Percentiles rank a stretch among this genome's conserved stretches.
Evolutionary conservation across 108 stramenopile species (phyloP).

Genomic region (Fragilariopsis cylindrus): DNA sequence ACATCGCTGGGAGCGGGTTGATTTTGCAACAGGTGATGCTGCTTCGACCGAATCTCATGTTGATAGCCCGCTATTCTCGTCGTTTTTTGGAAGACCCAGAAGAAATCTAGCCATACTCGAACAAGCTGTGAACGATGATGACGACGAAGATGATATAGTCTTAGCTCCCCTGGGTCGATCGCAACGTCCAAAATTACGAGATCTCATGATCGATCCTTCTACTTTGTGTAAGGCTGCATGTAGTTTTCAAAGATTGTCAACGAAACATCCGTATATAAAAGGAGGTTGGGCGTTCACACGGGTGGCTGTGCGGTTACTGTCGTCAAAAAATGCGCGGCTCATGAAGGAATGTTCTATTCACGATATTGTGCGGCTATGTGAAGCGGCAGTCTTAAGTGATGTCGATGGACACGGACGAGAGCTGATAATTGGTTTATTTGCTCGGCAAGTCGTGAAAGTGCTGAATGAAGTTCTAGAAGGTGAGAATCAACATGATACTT

Average conservation of each 20-base stretch:
- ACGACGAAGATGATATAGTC: slow-evolving; percentile 38
- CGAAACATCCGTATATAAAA: slow-evolving; percentile 30
- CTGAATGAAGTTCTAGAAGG: slow-evolving; percentile 43
- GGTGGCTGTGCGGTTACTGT: slow-evolving; percentile 46
- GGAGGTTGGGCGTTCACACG: slow-evolving; percentile 41
- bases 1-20: slow-evolving; percentile 49
- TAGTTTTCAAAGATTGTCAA: slow-evolving; percentile 33
- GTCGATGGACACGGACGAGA: slow-evolving; percentile 34
- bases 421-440: slow-evolving; percentile 40
- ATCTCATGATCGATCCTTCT: slow-evolving; percentile 53
- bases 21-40: slow-evolving; percentile 25
- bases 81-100: slow-evolving; percentile 45
- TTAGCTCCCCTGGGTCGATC: slow-evolving; percentile 18
- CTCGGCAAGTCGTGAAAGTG: slow-evolving; percentile 42
- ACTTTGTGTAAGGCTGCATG: slow-evolving; percentile 52
- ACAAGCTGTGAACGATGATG: slow-evolving; percentile 32
- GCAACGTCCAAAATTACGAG: slow-evolving; percentile 37
- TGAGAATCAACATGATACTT: slow-evolving; percentile 6
- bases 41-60: neutral
- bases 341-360: slow-evolving; percentile 43
- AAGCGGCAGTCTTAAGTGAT: slow-evolving; percentile 40
- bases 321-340: slow-evolving; percentile 54
- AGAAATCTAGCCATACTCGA: slow-evolving; percentile 33
- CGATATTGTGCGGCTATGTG: slow-evolving; percentile 41
- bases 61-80: slow-evolving; percentile 30